These are phyloP conservation scores for Aureococcus anophagefferens DNA, from an alignment of 108 stramenopile species.

Conservation along the genomic window DNA sequence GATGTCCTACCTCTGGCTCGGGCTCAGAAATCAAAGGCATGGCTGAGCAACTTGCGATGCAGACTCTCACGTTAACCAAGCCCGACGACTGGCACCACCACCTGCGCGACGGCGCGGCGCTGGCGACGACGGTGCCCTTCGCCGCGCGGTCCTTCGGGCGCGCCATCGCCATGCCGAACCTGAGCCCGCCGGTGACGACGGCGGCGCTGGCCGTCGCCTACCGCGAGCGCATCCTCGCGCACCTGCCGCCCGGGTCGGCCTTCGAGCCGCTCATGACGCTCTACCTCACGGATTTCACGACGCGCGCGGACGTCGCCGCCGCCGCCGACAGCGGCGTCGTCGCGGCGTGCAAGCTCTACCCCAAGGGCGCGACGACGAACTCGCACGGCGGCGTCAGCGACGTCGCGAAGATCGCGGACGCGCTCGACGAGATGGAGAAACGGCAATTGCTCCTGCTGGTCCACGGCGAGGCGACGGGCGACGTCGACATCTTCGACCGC, in stretches of 20 bases:
- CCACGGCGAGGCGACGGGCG: slow-evolving; percentile 87
- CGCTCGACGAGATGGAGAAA: slow-evolving; percentile 74
- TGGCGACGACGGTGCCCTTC: slow-evolving; percentile 37
- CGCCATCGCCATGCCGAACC: slow-evolving; percentile 93
- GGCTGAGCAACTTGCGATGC: too few species aligned
- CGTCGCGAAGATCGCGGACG: slow-evolving; percentile 66
- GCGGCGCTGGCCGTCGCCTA: slow-evolving; percentile 76
- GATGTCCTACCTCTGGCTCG: too few species aligned
- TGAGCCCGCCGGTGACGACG: slow-evolving; percentile 88
- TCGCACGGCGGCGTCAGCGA: slow-evolving; percentile 87
- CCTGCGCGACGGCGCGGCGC: slow-evolving; percentile 62
- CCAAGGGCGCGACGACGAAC: slow-evolving; percentile 98
- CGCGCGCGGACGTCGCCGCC: slow-evolving; percentile 83
- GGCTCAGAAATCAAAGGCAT: too few species aligned
- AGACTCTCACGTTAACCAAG: background rate
- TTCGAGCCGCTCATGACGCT: slow-evolving; percentile 90
- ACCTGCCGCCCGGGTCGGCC: slow-evolving; percentile 31
- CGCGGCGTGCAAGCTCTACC: slow-evolving; percentile 89
- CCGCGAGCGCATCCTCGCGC: slow-evolving; percentile 62
- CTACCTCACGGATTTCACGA: slow-evolving; percentile 89
- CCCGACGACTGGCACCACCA: slow-evolving; percentile 98
- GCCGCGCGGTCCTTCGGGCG: slow-evolving; percentile 63
- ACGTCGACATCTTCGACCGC: slow-evolving; percentile 91
- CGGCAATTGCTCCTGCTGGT: slow-evolving; percentile 83
- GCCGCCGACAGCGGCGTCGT: slow-evolving; percentile 61